Evolutionary conservation across 2,329 filamentous ascomycete genomes (phyloP).

Genomic region (Tolypocladium tropicale): DNA sequence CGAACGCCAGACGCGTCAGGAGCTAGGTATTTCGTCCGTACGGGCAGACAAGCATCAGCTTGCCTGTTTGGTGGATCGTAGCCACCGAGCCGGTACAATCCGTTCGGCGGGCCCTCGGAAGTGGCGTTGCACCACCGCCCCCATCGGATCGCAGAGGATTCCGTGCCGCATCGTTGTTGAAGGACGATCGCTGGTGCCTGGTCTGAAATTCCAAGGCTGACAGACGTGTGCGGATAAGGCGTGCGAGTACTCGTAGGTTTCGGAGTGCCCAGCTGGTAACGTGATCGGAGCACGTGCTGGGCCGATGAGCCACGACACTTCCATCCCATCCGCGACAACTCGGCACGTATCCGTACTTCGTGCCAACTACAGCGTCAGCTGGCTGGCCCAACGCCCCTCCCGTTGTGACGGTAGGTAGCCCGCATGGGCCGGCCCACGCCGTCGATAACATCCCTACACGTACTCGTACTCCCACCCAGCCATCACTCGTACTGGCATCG

Average conservation of each 20-base stretch:
- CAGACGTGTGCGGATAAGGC: too few species aligned
- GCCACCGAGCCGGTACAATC: background rate
- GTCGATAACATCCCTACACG: background rate
- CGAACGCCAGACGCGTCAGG: background rate
- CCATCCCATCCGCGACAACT: background rate
- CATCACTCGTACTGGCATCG: background rate
- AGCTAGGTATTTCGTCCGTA: too few species aligned
- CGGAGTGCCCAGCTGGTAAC: too few species aligned
- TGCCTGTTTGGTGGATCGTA: background rate
- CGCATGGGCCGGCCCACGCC: background rate
- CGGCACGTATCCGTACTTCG: background rate
- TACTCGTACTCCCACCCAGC: too few species aligned
- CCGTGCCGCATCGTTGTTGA: background rate
- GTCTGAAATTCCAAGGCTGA: background rate
- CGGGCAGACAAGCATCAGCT: background rate
- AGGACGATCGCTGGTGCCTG: background rate
- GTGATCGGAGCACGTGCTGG: background rate
- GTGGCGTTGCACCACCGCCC: background rate
- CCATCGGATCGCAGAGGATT: background rate
- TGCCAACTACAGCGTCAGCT: background rate
- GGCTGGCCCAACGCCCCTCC: too few species aligned
- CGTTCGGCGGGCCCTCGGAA: background rate
- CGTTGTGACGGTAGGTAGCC: background rate
- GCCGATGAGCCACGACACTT: background rate
- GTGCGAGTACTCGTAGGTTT: too few species aligned